Base-by-base conservation (phyloP, 164 flowering plant genomes). In the Sedum album region DNA sequence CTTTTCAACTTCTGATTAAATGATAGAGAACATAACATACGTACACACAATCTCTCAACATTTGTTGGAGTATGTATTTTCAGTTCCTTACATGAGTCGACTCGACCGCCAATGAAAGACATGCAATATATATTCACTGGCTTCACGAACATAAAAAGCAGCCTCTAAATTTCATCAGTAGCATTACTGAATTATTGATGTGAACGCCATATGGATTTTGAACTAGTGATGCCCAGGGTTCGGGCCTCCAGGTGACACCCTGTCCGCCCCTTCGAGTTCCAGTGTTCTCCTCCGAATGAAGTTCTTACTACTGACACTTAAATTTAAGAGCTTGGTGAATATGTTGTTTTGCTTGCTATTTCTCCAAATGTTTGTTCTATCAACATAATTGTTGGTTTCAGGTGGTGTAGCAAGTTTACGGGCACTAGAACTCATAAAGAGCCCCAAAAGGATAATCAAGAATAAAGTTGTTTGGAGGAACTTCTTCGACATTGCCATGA, bases 141-240 rank as follows among this genome's bases (percentile, higher is more conserved):
- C 60, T n/a, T 26, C 8, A n/a, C 5, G 13, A 51, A n/a, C 57
- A 51, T 14, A 51, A 57, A 28, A 57, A 13, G 31, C 62, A 57
- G 17, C 35, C 6, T 28, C 14, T 30, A 4, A 15, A 11, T 30
- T 28, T 20, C 62, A 26, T 5, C 33, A 57, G 33, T 30, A 28
- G 10, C 30, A 25, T 55, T 25, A 51, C 21, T n/a, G 28, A 51
- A 6, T 44, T 44, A 6, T 15, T 44, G 7, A 21, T n/a, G 62
- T 57, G 20, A 7, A 53, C n/a, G 28, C 13, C 48, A 44, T 44
- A 18, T 2, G 21, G n/a, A 23, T 49, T 49, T 49, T 26, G 62
- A 28, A 57, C 20, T 57, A 57, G 33, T 57, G 62, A 28, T 57
- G 62, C 33, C 62, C 62, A 26, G 62, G 62, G 18, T 57, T 28